Evolutionary conservation across 352 stramenopile species (phyloP), one percentile per base, ranked within the genome.

Genomic region (Phytophthora macrochlamydospora): DNA sequence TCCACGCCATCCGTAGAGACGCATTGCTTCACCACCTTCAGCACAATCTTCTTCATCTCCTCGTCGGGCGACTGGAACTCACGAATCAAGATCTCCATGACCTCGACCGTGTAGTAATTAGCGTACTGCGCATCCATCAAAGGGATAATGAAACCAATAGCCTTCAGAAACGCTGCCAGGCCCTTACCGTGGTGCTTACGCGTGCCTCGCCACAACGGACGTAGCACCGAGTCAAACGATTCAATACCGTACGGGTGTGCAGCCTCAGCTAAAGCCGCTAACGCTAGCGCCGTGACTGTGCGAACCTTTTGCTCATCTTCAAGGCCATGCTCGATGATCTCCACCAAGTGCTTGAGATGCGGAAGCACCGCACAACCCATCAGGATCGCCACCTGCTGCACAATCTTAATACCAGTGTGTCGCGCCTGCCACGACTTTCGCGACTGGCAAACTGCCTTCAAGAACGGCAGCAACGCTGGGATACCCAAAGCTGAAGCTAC

Each of bases 371-470:
- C 97, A 67, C 97, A 99, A 11, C 98, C 98, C 93, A 99, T 98
- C 6, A 99, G 76, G 33, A 99, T 97, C 7, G 98, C 96, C 61
- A 99, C 99, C 71, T 99, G 97, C 76, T 99, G 97, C 14, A 99
- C 96, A 69, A 99, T 99, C 81, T 99, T 99, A 71, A 99, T 99
- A 59, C 98, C 98, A 2, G 98, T 99, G 80, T 99, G 98, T 38
- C 98, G 92, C 35, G 98, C 98, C 75, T 99, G 93, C 98, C 98
- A 99, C 29, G 90, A 98, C 81, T 99, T 99, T 46, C 95, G 90
- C 50, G 91, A 99, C 71, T 98, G 92, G 65, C 98, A 99, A 13
- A 99, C 98, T 13, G 98, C 98, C 76, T 99, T 99, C 14, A 99
- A 84, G 75, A 99, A 99, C 3, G 98, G 98, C 5, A 99, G 76